phyloP scores from a whole-genome alignment of 768 basidiomycete species.

The Leccinum longicurvipes region DNA sequence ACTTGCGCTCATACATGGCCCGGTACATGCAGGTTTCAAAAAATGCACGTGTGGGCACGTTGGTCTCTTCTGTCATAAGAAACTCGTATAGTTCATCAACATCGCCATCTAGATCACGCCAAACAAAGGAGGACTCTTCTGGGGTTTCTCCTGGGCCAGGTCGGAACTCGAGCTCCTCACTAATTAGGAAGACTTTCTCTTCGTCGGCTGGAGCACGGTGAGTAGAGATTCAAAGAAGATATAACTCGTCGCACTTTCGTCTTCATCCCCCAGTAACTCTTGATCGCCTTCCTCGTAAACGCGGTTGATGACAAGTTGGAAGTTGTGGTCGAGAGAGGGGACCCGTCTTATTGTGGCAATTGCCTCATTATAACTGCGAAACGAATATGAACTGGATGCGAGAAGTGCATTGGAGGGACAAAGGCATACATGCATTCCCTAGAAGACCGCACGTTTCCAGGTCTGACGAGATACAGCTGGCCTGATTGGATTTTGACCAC shows the following conservation, averaged over 20 bases:
- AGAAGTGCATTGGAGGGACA: not conserved
- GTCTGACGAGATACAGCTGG: conserved; percentile 86
- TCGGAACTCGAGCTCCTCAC: conserved; percentile 86
- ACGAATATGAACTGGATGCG: not conserved
- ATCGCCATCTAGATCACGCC: conserved; percentile 90
- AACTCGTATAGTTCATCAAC: conserved; percentile 94
- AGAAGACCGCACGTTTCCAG: conserved; percentile 86
- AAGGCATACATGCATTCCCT: conserved; percentile 91
- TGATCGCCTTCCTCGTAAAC: conserved; percentile 98
- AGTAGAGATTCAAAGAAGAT: not conserved
- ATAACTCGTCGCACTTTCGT: conserved; percentile 60
- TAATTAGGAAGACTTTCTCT: conserved; percentile 88
- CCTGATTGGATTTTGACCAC: conserved; percentile 93
- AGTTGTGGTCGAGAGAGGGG: conserved; percentile 71
- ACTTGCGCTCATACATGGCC: conserved; percentile 96
- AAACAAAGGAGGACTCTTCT: conserved; percentile 79
- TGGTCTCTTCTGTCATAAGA: conserved; percentile 73
- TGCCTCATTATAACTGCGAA: conserved; percentile 84
- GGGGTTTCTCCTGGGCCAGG: conserved; percentile 65
- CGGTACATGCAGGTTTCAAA: conserved; percentile 95
- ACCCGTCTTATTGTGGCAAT: conserved; percentile 91
- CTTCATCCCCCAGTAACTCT: conserved; percentile 90
- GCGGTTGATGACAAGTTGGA: conserved; percentile 91
- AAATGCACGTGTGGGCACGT: conserved; percentile 73
- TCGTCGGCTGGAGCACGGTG: conserved; percentile 68